phyloP scores from a whole-genome alignment of 2,329 filamentous ascomycete genomes.

The Hypoxylon rubiginosum region DNA sequence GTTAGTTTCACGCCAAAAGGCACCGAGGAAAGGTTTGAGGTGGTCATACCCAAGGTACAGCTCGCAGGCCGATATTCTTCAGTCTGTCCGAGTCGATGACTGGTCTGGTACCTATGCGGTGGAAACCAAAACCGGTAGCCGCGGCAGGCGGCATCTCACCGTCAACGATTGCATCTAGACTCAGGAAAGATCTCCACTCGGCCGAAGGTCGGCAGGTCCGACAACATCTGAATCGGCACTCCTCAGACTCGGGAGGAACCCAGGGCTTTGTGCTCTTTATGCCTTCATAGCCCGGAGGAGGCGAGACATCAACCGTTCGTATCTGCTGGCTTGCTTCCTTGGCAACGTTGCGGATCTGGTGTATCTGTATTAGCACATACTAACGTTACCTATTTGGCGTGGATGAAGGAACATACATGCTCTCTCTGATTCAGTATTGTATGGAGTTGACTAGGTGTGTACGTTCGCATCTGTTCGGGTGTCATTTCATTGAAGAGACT shows the following conservation, averaged over 20 bases:
- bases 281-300: slow-evolving; percentile 38
- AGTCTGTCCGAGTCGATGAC: slow-evolving; percentile 57
- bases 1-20: slow-evolving; percentile 23
- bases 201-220: slow-evolving; percentile 61
- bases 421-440: slow-evolving; percentile 65
- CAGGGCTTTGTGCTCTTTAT: slow-evolving; percentile 53
- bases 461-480: slow-evolving; percentile 58
- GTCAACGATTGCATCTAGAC: slow-evolving; percentile 63
- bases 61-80: slow-evolving; percentile 57
- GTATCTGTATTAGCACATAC: slow-evolving; percentile 22
- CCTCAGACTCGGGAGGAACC: slow-evolving; percentile 54
- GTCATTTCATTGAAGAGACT: slow-evolving; percentile 62
- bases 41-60: slow-evolving; percentile 54
- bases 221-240: slow-evolving; percentile 67
- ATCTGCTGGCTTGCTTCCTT: slow-evolving; percentile 38
- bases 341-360: slow-evolving; percentile 54
- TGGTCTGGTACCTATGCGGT: slow-evolving; percentile 59
- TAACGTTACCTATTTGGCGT: neutral
- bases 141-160: slow-evolving; percentile 65
- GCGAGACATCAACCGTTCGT: neutral
- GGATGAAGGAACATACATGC: slow-evolving; percentile 55
- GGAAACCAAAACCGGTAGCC: slow-evolving; percentile 67
- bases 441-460: slow-evolving; percentile 62
- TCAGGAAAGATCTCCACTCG: slow-evolving; percentile 62
- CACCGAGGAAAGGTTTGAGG: neutral